Evolutionary conservation across 805 yeast genomes (phyloP).

Genomic region (Myxozyma melibiosi): DNA sequence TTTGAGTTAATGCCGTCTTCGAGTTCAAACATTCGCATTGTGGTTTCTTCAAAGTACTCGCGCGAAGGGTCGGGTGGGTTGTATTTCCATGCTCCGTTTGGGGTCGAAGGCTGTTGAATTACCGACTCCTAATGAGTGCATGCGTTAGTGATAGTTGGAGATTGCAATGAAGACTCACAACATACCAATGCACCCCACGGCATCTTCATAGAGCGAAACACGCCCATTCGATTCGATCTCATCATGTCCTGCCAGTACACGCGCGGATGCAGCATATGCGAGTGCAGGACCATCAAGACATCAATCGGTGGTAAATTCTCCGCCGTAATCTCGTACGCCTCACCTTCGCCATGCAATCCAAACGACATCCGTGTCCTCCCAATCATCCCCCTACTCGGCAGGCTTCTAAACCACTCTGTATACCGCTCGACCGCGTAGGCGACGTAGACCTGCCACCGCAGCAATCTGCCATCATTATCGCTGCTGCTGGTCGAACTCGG

Average conservation of each 20-base stretch:
- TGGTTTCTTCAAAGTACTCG: neutral
- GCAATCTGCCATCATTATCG: neutral
- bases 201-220: neutral
- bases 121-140: no score
- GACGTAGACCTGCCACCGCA: constrained; percentile 7
- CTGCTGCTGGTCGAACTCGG: neutral
- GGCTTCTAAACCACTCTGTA: neutral
- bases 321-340: neutral
- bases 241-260: constrained; percentile 29
- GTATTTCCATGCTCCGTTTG: neutral
- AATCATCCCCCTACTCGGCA: neutral
- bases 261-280: constrained; percentile 33
- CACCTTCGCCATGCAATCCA: constrained; percentile 1
- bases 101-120: no score
- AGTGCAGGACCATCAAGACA: constrained; percentile 36
- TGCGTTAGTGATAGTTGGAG: no score
- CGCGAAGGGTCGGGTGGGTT: neutral
- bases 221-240: neutral
- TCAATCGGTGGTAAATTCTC: constrained; percentile 31
- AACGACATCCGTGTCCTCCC: neutral
- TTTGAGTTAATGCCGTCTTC: neutral
- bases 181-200: constrained; percentile 13
- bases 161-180: no score
- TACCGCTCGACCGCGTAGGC: constrained; percentile 16
- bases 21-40: neutral